Evolutionary conservation across 805 yeast species (phyloP).

Genomic region (Myxozyma neglecta): DNA sequence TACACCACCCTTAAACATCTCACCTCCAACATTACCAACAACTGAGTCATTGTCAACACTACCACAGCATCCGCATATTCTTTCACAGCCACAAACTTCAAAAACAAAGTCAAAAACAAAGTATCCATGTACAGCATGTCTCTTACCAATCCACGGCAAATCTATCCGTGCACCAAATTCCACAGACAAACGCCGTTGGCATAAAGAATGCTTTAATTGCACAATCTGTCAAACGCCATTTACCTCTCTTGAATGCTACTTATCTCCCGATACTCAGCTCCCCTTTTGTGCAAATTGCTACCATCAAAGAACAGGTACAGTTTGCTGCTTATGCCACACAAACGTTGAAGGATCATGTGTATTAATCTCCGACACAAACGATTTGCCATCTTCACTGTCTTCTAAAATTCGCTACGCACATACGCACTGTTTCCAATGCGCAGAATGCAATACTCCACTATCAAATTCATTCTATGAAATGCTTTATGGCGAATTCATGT

Average conservation of each 20-base stretch:
- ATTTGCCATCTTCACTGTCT: neutral
- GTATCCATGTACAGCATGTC: constrained; percentile 6
- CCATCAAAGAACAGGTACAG: constrained; percentile 71
- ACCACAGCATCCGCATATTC: neutral
- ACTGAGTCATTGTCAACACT: neutral
- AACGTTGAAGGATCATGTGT: constrained; percentile 92
- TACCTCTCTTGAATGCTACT: constrained; percentile 51
- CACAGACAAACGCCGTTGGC: constrained; percentile 56
- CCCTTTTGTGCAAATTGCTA: constrained; percentile 82
- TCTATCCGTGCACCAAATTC: constrained; percentile 5
- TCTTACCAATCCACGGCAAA: constrained; percentile 3
- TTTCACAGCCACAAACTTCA: neutral
- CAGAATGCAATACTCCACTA: constrained; percentile 49
- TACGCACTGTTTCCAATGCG: constrained; percentile 67
- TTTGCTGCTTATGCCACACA: constrained; percentile 65
- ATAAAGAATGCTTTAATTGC: constrained; percentile 80
- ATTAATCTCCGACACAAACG: constrained; percentile 47
- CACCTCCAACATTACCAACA: neutral
- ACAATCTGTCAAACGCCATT: constrained; percentile 49
- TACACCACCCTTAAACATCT: neutral
- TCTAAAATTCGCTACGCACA: constrained; percentile 58
- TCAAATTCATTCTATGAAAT: constrained; percentile 40
- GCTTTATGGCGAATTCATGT: constrained; percentile 39
- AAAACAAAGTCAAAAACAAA: neutral
- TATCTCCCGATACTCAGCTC: constrained; percentile 58